A percentile compares a stretch with the other conserved stretches of the same genome.
phyloP scores from a whole-genome alignment of 371 early-diverging fungal species.

The Nosema muscidifuracis region DNA sequence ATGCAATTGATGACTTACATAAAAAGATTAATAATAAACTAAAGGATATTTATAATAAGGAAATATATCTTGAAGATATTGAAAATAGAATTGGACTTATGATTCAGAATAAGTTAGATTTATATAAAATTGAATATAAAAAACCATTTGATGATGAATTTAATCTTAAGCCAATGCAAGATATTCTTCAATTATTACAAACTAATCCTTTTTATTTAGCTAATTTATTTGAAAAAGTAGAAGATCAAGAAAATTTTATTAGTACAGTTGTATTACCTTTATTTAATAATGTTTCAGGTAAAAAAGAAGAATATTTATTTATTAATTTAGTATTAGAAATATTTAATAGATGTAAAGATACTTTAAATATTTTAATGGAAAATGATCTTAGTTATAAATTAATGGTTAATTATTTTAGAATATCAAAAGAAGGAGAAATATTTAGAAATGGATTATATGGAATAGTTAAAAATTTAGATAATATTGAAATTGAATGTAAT shows the following conservation, averaged over 20 bases:
- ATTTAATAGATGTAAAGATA: not conserved
- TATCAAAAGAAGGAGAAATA: conserved; percentile 10
- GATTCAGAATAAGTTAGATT: conserved; percentile 81
- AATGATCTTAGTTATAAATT: conserved; percentile 2
- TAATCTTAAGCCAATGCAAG: conserved; percentile 68
- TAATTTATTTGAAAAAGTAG: conserved; percentile 67
- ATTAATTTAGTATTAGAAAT: conserved; percentile 71
- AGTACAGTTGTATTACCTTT: conserved; percentile 80
- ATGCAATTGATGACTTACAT: conserved; percentile 50
- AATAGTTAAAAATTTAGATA: conserved; percentile 4
- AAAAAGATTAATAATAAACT: conserved; percentile 66
- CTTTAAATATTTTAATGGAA: conserved; percentile 6
- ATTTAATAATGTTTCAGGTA: conserved; percentile 85
- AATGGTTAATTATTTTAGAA: conserved; percentile 30
- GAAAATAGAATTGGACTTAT: conserved; percentile 90
- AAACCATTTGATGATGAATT: conserved; percentile 63
- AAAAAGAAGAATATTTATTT: conserved; percentile 85
- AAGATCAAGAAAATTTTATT: conserved; percentile 70
- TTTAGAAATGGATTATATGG: not conserved
- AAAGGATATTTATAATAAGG: conserved; percentile 74
- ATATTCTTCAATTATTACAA: conserved; percentile 86
- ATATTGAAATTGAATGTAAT: conserved; percentile 25
- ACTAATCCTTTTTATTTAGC: conserved; percentile 83
- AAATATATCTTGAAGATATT: conserved; percentile 72
- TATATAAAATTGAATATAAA: conserved; percentile 69